Base-by-base conservation (phyloP, 2,329 filamentous ascomycete species). In the Akanthomyces dipterigenus region DNA sequence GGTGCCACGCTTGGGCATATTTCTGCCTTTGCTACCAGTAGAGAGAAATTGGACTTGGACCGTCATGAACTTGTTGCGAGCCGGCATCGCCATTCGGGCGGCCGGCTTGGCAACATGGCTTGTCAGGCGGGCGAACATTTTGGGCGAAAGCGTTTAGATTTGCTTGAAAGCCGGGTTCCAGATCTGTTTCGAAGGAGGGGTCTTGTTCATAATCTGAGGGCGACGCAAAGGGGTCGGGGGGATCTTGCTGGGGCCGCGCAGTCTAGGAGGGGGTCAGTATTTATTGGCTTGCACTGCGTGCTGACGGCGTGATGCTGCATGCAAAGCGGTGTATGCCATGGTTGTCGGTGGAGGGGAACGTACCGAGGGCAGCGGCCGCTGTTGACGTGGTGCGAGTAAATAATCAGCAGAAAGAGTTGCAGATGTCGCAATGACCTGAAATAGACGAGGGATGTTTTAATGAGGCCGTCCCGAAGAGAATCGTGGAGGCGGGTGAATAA, bases 1-100 rank as follows among this genome's bases (percentile, higher is more conserved):
- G 65, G 81, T 76, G 65, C 80, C 77, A 62, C 77, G 78, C 40
- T 78, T 75, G 65, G 88, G 86, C 79, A 89, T 87, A 68, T 83
- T 80, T 70, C 90, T 85, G 70, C 87, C 85, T 71, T 84, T 86
- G 77, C 86, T 91, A 68, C 84, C 85, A 65, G 69, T 65, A 42
- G 74, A 71, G 63, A 71, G 61, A 66, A 70, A 71, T 70, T 70
- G 69, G 71, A 72, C 66, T 69, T 75, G 70, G 72, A 76, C 68
- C 72, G 70, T 67, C 69, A 74, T 67, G 38, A 62, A 62, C 72
- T 75, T 72, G 70, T 68, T 69, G 70, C 72, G 64, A 67, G 76
- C 65, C 65, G 73, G 73, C 64, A 74, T 73, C 71, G 74, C 75
- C 67, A 75, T 70, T 68, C 75, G 76, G 70, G 78, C 76, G 68